Base-by-base conservation (phyloP, 1,139 yeast genomes). In the Candida mesenterica region DNA sequence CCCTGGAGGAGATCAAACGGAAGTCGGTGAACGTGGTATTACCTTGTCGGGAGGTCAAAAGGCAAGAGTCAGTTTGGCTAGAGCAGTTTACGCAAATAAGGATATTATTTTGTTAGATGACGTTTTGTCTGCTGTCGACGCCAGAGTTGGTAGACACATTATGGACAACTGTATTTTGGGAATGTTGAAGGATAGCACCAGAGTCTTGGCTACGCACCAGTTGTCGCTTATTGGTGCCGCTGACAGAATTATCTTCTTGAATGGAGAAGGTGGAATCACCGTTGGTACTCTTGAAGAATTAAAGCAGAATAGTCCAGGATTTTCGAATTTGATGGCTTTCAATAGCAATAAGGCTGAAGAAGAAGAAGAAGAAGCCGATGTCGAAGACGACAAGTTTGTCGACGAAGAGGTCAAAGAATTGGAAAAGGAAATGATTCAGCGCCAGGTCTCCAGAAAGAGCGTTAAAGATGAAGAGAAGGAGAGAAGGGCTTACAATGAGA, bases 21-120 rank as follows among this genome's bases (percentile, higher is more conserved):
- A 88, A 59, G 84, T 89, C 39, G 97, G 97, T 43, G 97, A 89
- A 57, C 76, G 95, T 48, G 97, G 97, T 46, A 85, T 89, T 45
- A 88, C 94, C 0, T 62, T 89, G 28, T 86, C 96, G 3, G 97
- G 97, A 40, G 97, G 97, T 28, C 97, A 89, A 58, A 89, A 89
- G 61, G 95, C 96, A 1, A 72, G 96, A 52, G 76, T 87, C 46
- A 82, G 82, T 48, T 65, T 89, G 40, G 96, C 96, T 1, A 74
- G 96, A 50, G 85, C 95, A 2, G 89, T 85, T 3, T 89, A 89
- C 56, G 79, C 83, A 28, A 67, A 77, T 39, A 53, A 49, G 19
- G 88, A 83, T 41, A 78, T 84, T 27, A 64, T 86, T 15, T 59
- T 89, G 39, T 65, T 89, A 41, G 97, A 89, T 54, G 97, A 89